Percentiles rank a stretch among this genome's conserved stretches.
These are phyloP conservation scores for Phytopythium mirpurense DNA, from an alignment of 352 stramenopile species.

Conservation along the genomic window DNA sequence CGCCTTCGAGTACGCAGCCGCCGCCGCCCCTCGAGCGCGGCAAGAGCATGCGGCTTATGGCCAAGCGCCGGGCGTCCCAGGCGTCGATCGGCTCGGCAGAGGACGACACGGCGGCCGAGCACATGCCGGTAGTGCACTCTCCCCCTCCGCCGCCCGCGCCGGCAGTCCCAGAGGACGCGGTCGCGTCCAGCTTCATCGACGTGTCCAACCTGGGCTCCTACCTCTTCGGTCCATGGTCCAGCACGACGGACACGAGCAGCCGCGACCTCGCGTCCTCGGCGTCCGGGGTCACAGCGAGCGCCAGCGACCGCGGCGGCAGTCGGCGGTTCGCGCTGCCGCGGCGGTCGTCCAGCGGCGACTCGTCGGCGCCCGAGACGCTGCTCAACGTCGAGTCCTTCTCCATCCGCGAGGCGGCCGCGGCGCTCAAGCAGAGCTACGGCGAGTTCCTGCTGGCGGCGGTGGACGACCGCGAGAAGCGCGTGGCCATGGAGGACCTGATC, in stretches of 20 bases:
- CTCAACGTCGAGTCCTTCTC: conserved; percentile 56
- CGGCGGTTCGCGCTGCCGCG: conserved; percentile 18
- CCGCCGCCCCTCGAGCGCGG: background rate
- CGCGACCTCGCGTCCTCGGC: no score
- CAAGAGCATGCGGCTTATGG: conserved; percentile 12
- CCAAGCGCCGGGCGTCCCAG: conserved; percentile 14
- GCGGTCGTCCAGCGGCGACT: conserved; percentile 24
- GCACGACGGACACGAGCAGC: no score
- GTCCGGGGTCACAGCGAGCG: background rate
- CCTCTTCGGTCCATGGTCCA: conserved; percentile 2
- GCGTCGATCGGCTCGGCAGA: conserved; percentile 11
- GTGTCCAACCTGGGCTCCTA: conserved; percentile 15
- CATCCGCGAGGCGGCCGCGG: conserved; percentile 37
- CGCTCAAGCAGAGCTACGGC: conserved; percentile 43
- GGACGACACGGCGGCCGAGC: conserved; percentile 9
- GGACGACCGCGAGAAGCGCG: conserved; percentile 18
- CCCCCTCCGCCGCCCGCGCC: background rate
- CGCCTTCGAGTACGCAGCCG: no score
- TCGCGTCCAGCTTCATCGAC: conserved; percentile 28
- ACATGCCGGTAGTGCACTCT: no score
- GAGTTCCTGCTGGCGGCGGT: conserved; percentile 31
- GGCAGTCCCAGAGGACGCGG: background rate
- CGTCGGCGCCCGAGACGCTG: conserved; percentile 29
- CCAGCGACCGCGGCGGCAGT: conserved; percentile 4
- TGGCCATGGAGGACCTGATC: conserved; percentile 59